A percentile compares a stretch with the other conserved stretches of the same genome.
Evolutionary conservation across 1,284 basidiomycete genomes (phyloP).

Genomic region (Cerioporus squamosus): DNA sequence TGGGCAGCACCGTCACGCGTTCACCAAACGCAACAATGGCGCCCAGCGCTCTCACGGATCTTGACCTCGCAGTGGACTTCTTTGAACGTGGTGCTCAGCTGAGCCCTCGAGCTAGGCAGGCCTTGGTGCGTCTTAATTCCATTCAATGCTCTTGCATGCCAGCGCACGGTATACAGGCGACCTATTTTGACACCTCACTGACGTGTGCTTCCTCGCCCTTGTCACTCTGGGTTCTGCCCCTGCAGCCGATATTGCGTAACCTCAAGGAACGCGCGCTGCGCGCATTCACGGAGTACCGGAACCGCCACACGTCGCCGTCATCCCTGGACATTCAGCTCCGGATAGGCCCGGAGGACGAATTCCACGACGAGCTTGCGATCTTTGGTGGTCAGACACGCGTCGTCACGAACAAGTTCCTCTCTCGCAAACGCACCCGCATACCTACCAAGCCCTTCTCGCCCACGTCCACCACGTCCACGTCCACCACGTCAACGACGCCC

Average conservation of each 20-base stretch:
- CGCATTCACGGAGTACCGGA: constrained; percentile 34
- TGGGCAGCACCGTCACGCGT: constrained; percentile 38
- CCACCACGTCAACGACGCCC: constrained; percentile 20
- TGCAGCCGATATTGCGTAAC: constrained; percentile 32
- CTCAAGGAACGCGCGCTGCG: constrained; percentile 32
- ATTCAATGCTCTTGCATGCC: not conserved
- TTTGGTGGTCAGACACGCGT: constrained; percentile 53
- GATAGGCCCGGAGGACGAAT: constrained; percentile 46
- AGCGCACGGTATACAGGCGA: not conserved
- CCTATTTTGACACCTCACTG: not conserved
- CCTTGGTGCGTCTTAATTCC: constrained; percentile 29
- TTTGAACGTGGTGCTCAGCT: constrained; percentile 34
- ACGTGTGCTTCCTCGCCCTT: not conserved
- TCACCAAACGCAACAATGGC: constrained; percentile 37
- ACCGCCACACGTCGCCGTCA: constrained; percentile 30
- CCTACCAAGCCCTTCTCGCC: constrained; percentile 16
- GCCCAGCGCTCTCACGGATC: constrained; percentile 36
- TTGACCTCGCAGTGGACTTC: constrained; percentile 37
- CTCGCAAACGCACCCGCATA: constrained; percentile 20
- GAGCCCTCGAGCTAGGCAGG: constrained; percentile 33
- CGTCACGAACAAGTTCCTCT: constrained; percentile 47
- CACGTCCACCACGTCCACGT: constrained; percentile 8
- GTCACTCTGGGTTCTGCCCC: not conserved
- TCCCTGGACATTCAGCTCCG: constrained; percentile 33
- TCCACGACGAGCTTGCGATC: constrained; percentile 65